Percentiles rank a stretch among this genome's conserved stretches.
phyloP scores from a whole-genome alignment of 1,284 basidiomycete species.

The Marasmius fiardii region DNA sequence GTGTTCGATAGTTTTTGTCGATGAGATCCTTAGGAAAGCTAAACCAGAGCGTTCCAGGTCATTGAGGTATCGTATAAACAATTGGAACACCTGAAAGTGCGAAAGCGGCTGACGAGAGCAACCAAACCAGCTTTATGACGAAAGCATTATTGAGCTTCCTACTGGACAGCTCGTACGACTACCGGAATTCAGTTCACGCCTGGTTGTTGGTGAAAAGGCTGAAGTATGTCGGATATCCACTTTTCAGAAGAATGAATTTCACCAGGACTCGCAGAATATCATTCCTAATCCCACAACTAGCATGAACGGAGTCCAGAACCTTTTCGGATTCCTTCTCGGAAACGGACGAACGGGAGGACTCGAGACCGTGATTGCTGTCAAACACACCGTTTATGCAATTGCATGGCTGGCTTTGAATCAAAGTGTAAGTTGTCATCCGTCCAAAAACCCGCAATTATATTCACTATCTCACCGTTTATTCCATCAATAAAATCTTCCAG shows the following conservation, averaged over 20 bases:
- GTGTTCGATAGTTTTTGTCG: not conserved
- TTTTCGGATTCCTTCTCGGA: constrained; percentile 45
- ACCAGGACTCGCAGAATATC: constrained; percentile 49
- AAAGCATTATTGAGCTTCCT: constrained; percentile 66
- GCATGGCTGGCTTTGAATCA: constrained; percentile 91
- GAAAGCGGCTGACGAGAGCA: not conserved
- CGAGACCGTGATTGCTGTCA: constrained; percentile 72
- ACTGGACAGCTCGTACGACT: constrained; percentile 61
- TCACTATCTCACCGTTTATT: constrained; percentile 11
- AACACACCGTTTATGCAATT: constrained; percentile 77
- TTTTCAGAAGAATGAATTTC: constrained; percentile 6
- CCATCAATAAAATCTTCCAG: constrained; percentile 35
- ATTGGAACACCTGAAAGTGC: not conserved
- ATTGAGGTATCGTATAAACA: constrained; percentile 27
- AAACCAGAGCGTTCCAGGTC: constrained; percentile 21
- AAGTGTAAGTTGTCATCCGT: constrained; percentile 45
- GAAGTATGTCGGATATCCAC: constrained; percentile 38
- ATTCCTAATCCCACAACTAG: constrained; percentile 50
- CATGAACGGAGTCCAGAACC: constrained; percentile 29
- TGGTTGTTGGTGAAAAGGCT: constrained; percentile 70
- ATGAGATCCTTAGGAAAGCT: no score
- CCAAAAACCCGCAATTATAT: not conserved
- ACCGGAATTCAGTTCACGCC: constrained; percentile 71
- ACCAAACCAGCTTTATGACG: constrained; percentile 30
- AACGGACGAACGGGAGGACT: constrained; percentile 37